Evolutionary conservation across 805 yeast species (phyloP).

Genomic region (Barnettozyma salicaria): DNA sequence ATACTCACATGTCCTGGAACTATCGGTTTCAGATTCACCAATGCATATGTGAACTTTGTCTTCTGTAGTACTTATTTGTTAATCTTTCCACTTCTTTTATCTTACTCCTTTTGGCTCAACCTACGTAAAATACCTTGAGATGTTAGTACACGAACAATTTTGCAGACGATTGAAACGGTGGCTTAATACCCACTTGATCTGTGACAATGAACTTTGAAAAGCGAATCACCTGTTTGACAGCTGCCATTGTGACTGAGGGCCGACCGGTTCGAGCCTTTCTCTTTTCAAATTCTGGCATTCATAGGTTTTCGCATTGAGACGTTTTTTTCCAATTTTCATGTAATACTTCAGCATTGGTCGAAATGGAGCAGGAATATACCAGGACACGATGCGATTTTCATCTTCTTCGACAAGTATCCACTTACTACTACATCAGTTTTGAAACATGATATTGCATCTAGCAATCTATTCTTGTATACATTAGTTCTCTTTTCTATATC

Average conservation of each 20-base stretch:
- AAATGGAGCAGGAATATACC: too few relatives aligned
- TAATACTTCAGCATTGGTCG: too few relatives aligned
- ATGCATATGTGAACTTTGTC: slow-evolving; percentile 65
- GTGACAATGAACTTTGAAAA: slow-evolving; percentile 52
- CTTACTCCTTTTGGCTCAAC: slow-evolving; percentile 1
- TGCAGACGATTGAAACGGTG: not conserved
- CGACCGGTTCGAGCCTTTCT: too few relatives aligned
- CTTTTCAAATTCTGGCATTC: too few relatives aligned
- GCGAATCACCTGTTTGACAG: slow-evolving; percentile 25
- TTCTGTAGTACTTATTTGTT: slow-evolving; percentile 31
- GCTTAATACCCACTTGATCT: slow-evolving; percentile 37
- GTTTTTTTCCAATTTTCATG: too few relatives aligned
- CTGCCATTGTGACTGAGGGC: not conserved
- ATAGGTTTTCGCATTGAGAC: too few relatives aligned
- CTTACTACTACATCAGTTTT: too few relatives aligned
- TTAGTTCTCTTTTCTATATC: not conserved
- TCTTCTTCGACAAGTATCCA: too few relatives aligned
- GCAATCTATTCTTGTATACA: slow-evolving; percentile 5
- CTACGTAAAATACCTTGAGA: slow-evolving; percentile 18
- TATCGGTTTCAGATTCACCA: slow-evolving; percentile 88
- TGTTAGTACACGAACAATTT: slow-evolving; percentile 4
- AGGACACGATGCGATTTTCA: too few relatives aligned
- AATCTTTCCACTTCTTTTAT: not conserved
- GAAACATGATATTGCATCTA: slow-evolving; percentile 1
- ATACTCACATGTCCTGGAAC: slow-evolving; percentile 76